Evolutionary conservation across 371 early-diverging fungal species (phyloP).

Genomic region (Mycotypha africana): DNA sequence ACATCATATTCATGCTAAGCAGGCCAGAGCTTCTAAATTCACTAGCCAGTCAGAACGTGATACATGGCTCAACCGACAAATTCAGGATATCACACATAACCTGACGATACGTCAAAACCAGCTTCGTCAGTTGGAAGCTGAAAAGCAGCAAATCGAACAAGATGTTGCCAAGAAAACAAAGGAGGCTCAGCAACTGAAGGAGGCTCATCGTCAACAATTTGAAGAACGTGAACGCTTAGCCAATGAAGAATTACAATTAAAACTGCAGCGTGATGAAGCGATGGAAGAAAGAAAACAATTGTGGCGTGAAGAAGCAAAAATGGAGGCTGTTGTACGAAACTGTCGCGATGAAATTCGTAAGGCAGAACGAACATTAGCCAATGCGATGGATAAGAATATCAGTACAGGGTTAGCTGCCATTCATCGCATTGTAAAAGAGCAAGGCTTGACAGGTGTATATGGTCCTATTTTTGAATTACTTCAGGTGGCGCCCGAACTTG

Average conservation of each 20-base stretch:
- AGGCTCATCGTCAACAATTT: constrained; percentile 36
- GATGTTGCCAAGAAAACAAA: constrained; percentile 22
- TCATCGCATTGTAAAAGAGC: constrained; percentile 53
- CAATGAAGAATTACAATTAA: constrained; percentile 18
- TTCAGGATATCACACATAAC: constrained; percentile 53
- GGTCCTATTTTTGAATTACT: constrained; percentile 94
- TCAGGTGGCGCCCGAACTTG: constrained; percentile 77
- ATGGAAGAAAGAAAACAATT: constrained; percentile 75
- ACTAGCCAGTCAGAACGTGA: constrained; percentile 67
- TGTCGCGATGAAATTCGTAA: constrained; percentile 71
- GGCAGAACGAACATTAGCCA: constrained; percentile 65
- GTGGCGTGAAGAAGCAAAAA: constrained; percentile 89
- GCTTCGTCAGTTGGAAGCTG: constrained; percentile 26
- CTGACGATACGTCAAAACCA: constrained; percentile 48
- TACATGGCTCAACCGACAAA: constrained; percentile 65
- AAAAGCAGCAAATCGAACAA: constrained; percentile 13
- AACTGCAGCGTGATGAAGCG: constrained; percentile 50
- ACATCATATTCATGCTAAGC: constrained; percentile 71
- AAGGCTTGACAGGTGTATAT: constrained; percentile 71
- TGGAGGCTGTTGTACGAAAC: constrained; percentile 63
- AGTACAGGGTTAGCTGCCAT: constrained; percentile 74
- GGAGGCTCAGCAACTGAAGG: constrained; percentile 39
- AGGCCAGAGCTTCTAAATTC: constrained; percentile 80
- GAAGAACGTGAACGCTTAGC: constrained; percentile 25
- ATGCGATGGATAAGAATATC: constrained; percentile 77